Conservation (phyloP, 768 basidiomycete species). For the Clitopilus hobsonii region DNA sequence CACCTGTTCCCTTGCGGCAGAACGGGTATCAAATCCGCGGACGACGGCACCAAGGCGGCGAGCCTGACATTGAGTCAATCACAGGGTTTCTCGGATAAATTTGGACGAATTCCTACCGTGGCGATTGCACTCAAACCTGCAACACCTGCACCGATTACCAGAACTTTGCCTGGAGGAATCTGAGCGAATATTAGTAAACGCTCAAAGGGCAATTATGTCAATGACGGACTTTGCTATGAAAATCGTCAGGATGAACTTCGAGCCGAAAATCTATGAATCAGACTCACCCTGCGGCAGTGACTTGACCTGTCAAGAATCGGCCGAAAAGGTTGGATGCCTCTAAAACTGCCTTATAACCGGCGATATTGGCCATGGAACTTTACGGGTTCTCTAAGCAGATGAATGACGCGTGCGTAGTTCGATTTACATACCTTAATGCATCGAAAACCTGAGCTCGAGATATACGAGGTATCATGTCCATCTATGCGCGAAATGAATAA, state of each 20-base stretch:
- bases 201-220: neutral
- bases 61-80: conserved; percentile 37
- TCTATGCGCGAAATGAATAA: conserved; percentile 25
- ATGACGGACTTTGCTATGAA: conserved; percentile 25
- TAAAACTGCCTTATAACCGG: conserved; percentile 90
- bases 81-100: neutral
- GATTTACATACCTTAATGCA: conserved; percentile 62
- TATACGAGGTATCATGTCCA: conserved; percentile 91
- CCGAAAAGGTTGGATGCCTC: conserved; percentile 90
- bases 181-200: conserved; percentile 20
- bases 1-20: conserved; percentile 84
- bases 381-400: conserved; percentile 1
- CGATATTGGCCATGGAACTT: conserved; percentile 92
- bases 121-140: conserved; percentile 86
- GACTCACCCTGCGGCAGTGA: conserved; percentile 83
- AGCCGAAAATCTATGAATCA: conserved; percentile 1
- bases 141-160: conserved; percentile 86
- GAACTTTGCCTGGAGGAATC: conserved; percentile 84
- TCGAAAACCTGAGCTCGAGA: conserved; percentile 90
- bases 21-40: conserved; percentile 82
- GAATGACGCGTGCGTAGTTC: neutral
- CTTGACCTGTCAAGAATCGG: conserved; percentile 85
- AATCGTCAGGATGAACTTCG: conserved; percentile 1
- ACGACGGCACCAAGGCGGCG: conserved; percentile 84
- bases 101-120: conserved; percentile 44